Percentiles rank a stretch among this genome's conserved stretches.
phyloP scores from a whole-genome alignment of 768 basidiomycete genomes.

The Tephrocybe sp. region DNA sequence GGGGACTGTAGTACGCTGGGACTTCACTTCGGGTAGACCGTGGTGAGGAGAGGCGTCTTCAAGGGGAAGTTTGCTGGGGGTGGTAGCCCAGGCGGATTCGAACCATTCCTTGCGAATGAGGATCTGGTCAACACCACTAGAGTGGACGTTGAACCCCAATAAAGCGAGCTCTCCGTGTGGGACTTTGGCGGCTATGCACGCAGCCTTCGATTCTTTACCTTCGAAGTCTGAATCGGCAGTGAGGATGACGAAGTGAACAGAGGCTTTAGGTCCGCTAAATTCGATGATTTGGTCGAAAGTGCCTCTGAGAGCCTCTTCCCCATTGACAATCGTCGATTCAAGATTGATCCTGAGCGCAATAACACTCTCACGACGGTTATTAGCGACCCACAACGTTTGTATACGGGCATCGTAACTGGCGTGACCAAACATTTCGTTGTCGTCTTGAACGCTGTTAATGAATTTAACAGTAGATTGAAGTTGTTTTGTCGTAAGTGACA shows the following conservation, averaged over 20 bases:
- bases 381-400: conserved; percentile 86
- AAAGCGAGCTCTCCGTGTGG: conserved; percentile 75
- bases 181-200: conserved; percentile 81
- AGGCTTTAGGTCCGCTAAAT: conserved; percentile 80
- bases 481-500: conserved; percentile 71
- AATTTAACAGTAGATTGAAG: conserved; percentile 82
- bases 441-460: conserved; percentile 66
- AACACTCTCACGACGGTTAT: conserved; percentile 81
- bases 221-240: conserved; percentile 82
- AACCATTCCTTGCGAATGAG: conserved; percentile 87
- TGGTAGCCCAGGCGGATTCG: conserved; percentile 59
- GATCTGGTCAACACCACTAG: conserved; percentile 86
- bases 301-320: conserved; percentile 62
- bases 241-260: conserved; percentile 87
- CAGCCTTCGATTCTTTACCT: conserved; percentile 81
- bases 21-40: conserved; percentile 23
- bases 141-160: conserved; percentile 88
- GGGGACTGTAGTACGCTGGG: conserved; percentile 21
- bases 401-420: conserved; percentile 83
- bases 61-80: conserved; percentile 63
- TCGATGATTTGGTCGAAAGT: conserved; percentile 83
- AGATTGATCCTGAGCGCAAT: conserved; percentile 77
- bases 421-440: conserved; percentile 87
- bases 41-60: conserved; percentile 34
- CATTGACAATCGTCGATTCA: conserved; percentile 57